A percentile compares a stretch with the other conserved stretches of the same genome.
Evolutionary conservation across 306 rosid genomes (phyloP).

Genomic region (Quercus mongolica): DNA sequence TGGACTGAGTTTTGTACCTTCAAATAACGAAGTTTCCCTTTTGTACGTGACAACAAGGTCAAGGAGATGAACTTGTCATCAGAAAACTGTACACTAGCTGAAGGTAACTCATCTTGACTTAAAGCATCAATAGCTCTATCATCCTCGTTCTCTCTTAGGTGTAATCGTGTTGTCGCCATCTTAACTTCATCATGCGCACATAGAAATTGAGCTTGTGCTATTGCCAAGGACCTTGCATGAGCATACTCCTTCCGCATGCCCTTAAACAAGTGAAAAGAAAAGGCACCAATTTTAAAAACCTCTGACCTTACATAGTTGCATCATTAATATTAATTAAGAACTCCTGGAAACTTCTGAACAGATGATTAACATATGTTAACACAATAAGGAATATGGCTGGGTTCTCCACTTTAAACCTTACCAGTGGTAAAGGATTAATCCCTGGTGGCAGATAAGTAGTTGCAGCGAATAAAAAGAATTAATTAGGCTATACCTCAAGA

Average conservation of each 20-base stretch:
- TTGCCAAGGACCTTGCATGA: slow-evolving; percentile 86
- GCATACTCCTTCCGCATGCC: slow-evolving; percentile 93
- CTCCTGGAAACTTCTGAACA: not conserved
- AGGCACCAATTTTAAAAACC: slow-evolving; percentile 16
- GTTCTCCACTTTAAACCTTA: slow-evolving; percentile 4
- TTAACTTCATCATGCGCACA: slow-evolving; percentile 92
- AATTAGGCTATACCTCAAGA: slow-evolving; percentile 62
- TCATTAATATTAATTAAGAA: slow-evolving; percentile 6
- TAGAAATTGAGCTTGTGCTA: slow-evolving; percentile 87
- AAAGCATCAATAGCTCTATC: slow-evolving; percentile 70
- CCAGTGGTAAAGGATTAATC: not conserved
- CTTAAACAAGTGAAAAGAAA: slow-evolving; percentile 36
- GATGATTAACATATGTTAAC: not conserved
- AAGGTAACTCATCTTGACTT: slow-evolving; percentile 62
- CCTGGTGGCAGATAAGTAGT: slow-evolving; percentile 17
- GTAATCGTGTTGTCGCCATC: slow-evolving; percentile 84
- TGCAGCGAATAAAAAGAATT: slow-evolving; percentile 7
- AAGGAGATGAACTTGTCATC: slow-evolving; percentile 76
- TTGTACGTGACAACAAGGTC: slow-evolving; percentile 57
- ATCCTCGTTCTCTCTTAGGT: slow-evolving; percentile 54
- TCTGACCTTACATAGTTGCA: not conserved
- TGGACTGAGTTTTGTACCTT: slow-evolving; percentile 47
- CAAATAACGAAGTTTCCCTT: slow-evolving; percentile 92
- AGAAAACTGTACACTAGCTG: slow-evolving; percentile 62
- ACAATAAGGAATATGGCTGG: not conserved